Base-by-base conservation (phyloP, 2,329 filamentous ascomycete species). In the Tolypocladium album region DNA sequence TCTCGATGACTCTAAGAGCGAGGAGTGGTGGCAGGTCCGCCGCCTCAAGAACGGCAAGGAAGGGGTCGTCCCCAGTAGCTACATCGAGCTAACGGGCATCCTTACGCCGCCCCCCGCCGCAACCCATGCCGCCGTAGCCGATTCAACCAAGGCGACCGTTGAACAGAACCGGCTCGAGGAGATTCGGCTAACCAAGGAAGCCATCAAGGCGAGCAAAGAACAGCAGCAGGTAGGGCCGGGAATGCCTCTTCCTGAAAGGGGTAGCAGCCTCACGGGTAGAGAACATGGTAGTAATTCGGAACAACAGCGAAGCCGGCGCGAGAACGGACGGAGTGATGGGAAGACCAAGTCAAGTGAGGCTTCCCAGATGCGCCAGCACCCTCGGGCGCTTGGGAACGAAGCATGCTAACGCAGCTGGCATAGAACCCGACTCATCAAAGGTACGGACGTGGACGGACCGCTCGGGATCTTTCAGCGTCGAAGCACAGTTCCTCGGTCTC, bases 21-120 rank as follows among this genome's bases (percentile, higher is more conserved):
- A 97, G 61, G 94, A 99, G 71, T 99, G 94, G 94, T 97, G 94
- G 93, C 92, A 94, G 79, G 91, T 99, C 42, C 85, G 89, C 61
- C 85, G 92, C 42, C 70, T 97, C 64, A 95, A 92, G 77, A 97
- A 92, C 71, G 91, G 91, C 66, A 94, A 92, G 70, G 91, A 97
- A 76, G 94, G 94, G 45, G 94, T 99, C 34, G 92, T 99, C 11
- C 94, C 94, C 17, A 94, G 92, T 78, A 96, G 91, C 74, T 99
- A 97, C 69, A 88, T 99, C 67, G 93, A 99, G 72, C 79, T 96
- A 58, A 92, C 86, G 27, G 91, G 90, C 59, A 82, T 83, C 15
- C 73, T 87, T 31, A 72, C 82, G 11, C 75, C 81, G 5, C 76
- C 81, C 42, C 73, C 79, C 34, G 67, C 80, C 45, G 76, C 79